Conservation (phyloP, 331 rosid species). For the Dryas integrifolia region DNA sequence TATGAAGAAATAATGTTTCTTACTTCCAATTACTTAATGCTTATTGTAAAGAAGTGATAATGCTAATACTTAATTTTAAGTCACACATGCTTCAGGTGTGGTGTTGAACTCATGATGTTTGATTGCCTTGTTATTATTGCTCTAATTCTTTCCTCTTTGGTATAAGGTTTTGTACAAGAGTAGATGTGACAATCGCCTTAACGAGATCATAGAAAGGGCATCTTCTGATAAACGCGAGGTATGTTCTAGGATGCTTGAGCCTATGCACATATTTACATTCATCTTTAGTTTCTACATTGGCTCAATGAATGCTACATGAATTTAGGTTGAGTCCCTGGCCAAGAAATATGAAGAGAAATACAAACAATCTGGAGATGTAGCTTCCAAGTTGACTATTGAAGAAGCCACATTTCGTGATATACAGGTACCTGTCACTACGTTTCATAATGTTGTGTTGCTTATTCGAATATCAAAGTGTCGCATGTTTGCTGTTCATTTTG, state of each 20-base stretch:
- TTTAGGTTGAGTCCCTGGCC: conserved; percentile 73
- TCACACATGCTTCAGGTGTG: background rate
- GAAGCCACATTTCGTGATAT: conserved; percentile 91
- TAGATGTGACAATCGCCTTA: conserved; percentile 93
- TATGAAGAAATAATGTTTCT: background rate
- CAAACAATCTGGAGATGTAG: conserved; percentile 90
- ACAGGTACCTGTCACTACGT: conserved; percentile 52
- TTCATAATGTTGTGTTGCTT: background rate
- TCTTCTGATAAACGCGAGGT: conserved; percentile 84
- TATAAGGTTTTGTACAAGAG: conserved; percentile 91
- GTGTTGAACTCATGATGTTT: conserved; percentile 2
- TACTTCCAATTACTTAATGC: conserved; percentile 3
- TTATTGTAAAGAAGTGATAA: background rate
- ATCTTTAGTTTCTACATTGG: conserved; percentile 19
- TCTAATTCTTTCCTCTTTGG: conserved; percentile 15
- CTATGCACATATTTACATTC: conserved; percentile 3
- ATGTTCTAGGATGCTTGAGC: conserved; percentile 25
- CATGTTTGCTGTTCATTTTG: conserved; percentile 1
- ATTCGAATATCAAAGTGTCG: conserved; percentile 16
- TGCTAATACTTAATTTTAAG: background rate
- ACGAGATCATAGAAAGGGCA: conserved; percentile 81
- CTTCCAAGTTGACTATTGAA: conserved; percentile 84
- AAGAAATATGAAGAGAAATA: conserved; percentile 92
- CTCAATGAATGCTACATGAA: conserved; percentile 21
- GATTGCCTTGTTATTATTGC: background rate